A percentile compares a stretch with the other conserved stretches of the same genome.
Evolutionary conservation across 1,139 yeast species (phyloP).

Genomic region (Cylindricascospora bacillispora): DNA sequence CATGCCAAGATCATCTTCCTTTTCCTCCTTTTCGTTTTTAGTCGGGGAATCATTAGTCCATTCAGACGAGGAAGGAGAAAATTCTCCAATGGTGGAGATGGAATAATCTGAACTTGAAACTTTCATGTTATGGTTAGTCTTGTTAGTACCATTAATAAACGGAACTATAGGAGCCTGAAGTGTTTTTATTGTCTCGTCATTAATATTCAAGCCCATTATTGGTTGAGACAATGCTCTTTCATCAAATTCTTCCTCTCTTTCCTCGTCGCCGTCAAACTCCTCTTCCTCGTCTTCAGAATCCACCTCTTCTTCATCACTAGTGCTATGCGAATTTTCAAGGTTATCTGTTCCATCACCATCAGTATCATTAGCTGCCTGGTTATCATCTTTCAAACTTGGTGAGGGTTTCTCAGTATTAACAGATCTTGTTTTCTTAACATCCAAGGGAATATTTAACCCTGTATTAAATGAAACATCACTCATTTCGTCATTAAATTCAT

Average conservation of each 20-base stretch:
- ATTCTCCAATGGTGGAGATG: constrained; percentile 30
- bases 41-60: constrained; percentile 19
- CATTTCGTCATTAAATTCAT: constrained; percentile 26
- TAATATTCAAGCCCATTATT: constrained; percentile 5
- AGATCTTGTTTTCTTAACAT: constrained; percentile 11
- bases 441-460: constrained; percentile 18
- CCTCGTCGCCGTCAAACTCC: constrained; percentile 2
- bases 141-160: constrained; percentile 11
- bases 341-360: not conserved
- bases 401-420: too few species aligned
- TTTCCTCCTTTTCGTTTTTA: not conserved
- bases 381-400: constrained; percentile 9
- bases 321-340: constrained; percentile 1
- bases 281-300: not conserved
- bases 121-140: constrained; percentile 10
- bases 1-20: too few species aligned
- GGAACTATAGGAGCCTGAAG: constrained; percentile 25
- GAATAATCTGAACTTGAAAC: constrained; percentile 22
- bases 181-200: constrained; percentile 17
- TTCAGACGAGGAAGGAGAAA: constrained; percentile 33
- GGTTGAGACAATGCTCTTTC: constrained; percentile 2
- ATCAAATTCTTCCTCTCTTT: constrained; percentile 3
- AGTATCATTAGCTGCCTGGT: constrained; percentile 1
- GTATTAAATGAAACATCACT: constrained; percentile 25
- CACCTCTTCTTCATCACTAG: not conserved